Percentiles rank a stretch among this genome's conserved stretches.
Conservation (phyloP, 805 yeast genomes). For the Candida adriatica region DNA sequence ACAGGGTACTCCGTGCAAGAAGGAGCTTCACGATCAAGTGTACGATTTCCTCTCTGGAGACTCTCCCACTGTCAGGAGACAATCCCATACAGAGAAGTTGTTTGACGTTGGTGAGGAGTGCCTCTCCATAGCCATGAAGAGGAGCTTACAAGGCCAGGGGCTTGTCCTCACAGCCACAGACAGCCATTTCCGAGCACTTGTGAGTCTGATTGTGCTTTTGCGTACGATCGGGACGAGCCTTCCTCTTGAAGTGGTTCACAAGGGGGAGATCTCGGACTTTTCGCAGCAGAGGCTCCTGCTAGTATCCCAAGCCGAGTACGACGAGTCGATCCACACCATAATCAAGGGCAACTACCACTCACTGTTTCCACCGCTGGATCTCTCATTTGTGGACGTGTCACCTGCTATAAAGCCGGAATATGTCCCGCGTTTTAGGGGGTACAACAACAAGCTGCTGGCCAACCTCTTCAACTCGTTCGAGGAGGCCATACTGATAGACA, state of each 20-base stretch:
- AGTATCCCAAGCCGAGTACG: constrained; percentile 3
- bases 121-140: constrained; percentile 1
- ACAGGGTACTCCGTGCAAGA: no score
- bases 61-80: no score
- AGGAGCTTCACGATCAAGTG: no score
- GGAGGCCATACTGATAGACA: constrained; percentile 45
- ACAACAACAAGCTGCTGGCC: constrained; percentile 43
- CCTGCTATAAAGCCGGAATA: constrained; percentile 6
- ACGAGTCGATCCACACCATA: constrained; percentile 5
- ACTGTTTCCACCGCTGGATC: constrained; percentile 9
- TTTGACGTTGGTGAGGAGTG: no score
- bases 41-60: no score
- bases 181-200: constrained; percentile 15
- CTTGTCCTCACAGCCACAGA: constrained; percentile 25
- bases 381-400: constrained; percentile 23
- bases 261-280: constrained; percentile 18
- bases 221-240: constrained; percentile 22
- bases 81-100: no score
- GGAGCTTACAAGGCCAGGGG: constrained; percentile 23
- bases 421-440: constrained; percentile 25
- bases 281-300: constrained; percentile 3
- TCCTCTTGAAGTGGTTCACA: constrained; percentile 28
- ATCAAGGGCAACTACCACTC: constrained; percentile 1
- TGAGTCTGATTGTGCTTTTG: constrained; percentile 20
- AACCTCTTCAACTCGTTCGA: constrained; percentile 46